Base-by-base conservation (phyloP, 345 rosid species). In the Adansonia digitata region DNA sequence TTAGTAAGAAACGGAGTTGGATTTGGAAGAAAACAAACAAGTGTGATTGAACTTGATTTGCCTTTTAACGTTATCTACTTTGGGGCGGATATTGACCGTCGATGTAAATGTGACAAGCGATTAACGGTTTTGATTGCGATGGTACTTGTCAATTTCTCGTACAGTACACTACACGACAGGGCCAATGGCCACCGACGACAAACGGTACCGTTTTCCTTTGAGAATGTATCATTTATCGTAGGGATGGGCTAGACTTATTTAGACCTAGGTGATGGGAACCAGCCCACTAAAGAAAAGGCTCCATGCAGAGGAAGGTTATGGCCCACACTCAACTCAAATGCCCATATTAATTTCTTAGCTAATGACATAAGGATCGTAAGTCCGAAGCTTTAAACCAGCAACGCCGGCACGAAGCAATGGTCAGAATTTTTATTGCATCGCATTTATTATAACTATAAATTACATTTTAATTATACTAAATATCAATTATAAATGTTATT, bases 311-410 rank as follows among this genome's bases (percentile, higher is more conserved):
- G 20, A 49, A 49, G 2, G 53, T 22, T n/a, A 18, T 49, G 22
- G 8, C 20, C 22, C 22, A 18, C 53, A 4, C 20, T 1, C 20
- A 17, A 17, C 17, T 49, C 20, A 15, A 18, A 20, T 20, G 53
- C 53, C 53, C 22, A 49, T 15, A 15, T 49, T 49, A 49, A 15
- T 49, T 49, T 49, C 20, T 73, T 72, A 13, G 43, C 57, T 10
- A 52, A 61, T 10, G 13, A 17, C 15, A 1, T 81, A 71, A 11
- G 72, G 75, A 1, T 86, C 86, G 42, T 61, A 40, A 31, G 12
- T 61, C 84, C 84, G 48, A 73, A 42, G 22, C n/a, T 83, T 89
- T 39, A 88, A 79, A 5, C 39, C 39, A 18, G 84, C 20, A 0
- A 60, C 39, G 65, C 65, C 14, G 31, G 40, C n/a, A 0, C 29